phyloP scores from a whole-genome alignment of 257 asterid species.

The Rauvolfia tetraphylla region DNA sequence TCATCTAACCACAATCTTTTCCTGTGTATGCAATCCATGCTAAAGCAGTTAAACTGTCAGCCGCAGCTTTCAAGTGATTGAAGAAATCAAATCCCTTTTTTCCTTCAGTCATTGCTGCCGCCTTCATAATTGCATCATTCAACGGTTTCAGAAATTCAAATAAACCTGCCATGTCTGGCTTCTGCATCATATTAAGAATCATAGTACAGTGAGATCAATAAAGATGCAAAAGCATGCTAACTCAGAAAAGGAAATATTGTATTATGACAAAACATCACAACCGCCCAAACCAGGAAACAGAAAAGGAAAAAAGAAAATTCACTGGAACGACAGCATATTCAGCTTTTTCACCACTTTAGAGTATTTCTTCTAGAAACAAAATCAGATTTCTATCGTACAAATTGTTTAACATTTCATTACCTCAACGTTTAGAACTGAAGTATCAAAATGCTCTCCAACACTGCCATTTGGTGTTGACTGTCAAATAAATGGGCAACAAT shows the following conservation, averaged over 20 bases:
- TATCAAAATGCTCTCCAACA: background rate
- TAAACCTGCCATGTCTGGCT: conserved; percentile 73
- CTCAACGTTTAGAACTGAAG: background rate
- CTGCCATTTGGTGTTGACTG: background rate
- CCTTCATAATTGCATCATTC: conserved; percentile 66
- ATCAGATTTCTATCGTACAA: background rate
- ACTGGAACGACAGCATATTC: background rate
- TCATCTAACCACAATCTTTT: conserved; percentile 70
- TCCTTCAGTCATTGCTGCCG: conserved; percentile 76
- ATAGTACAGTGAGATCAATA: background rate
- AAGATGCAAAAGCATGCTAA: background rate
- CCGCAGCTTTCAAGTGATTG: conserved; percentile 86
- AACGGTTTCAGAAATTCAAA: conserved; percentile 83
- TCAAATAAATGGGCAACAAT: background rate
- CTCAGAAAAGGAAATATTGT: background rate
- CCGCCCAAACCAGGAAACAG: background rate
- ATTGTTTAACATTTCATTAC: background rate
- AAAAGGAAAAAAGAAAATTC: background rate
- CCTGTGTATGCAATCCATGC: conserved; percentile 97
- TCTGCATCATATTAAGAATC: conserved; percentile 43
- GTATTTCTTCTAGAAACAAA: background rate
- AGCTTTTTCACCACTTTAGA: background rate
- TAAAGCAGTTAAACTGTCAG: conserved; percentile 80
- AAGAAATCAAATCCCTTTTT: conserved; percentile 66
- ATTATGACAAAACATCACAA: background rate